Conservation (phyloP, 1,139 yeast genomes). For the Torulaspora globosa region DNA sequence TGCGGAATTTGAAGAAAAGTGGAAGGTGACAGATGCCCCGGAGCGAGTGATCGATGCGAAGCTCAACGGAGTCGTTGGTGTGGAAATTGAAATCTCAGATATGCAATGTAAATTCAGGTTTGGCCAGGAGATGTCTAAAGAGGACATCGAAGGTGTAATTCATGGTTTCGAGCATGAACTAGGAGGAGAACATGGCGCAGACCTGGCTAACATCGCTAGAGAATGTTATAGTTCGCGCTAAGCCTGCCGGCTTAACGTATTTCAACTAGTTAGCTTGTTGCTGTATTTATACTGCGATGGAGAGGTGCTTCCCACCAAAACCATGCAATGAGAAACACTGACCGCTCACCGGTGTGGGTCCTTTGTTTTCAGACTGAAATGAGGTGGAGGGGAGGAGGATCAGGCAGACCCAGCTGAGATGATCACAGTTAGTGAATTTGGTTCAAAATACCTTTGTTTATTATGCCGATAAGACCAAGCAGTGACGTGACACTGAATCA, state of each 20-base stretch:
- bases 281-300: too few species aligned
- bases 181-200: constrained; percentile 22
- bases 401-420: too few species aligned
- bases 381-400: too few species aligned
- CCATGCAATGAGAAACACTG: too few species aligned
- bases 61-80: constrained; percentile 57
- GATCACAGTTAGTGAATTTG: too few species aligned
- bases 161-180: constrained; percentile 40
- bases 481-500: too few species aligned
- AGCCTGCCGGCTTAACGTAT: background rate
- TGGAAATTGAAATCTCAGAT: constrained; percentile 50
- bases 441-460: too few species aligned
- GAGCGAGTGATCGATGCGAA: constrained; percentile 44
- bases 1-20: constrained; percentile 37
- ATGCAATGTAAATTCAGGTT: constrained; percentile 58
- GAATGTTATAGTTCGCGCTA: constrained; percentile 1
- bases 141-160: constrained; percentile 52
- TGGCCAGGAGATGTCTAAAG: constrained; percentile 48
- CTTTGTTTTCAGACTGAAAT: too few species aligned
- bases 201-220: constrained; percentile 17
- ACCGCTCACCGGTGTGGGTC: too few species aligned
- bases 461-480: too few species aligned
- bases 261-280: too few species aligned
- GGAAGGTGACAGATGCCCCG: constrained; percentile 62
- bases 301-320: too few species aligned